Evolutionary conservation across 805 yeast genomes (phyloP).

Genomic region (Saccharomycopsis sp.): DNA sequence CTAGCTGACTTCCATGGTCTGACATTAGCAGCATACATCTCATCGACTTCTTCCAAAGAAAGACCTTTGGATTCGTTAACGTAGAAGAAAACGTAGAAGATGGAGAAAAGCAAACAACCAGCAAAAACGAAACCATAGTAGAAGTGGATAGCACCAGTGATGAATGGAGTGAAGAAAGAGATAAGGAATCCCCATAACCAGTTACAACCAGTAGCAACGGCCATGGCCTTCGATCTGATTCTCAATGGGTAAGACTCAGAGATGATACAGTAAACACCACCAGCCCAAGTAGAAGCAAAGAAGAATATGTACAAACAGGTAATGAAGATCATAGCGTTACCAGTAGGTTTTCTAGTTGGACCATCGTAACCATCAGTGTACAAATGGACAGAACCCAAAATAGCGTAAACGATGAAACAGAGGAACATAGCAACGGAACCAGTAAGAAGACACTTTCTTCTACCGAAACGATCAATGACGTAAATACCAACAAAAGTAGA

Average conservation of each 20-base stretch:
- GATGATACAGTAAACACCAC: constrained; percentile 61
- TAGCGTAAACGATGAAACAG: constrained; percentile 34
- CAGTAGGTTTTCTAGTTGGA: constrained; percentile 37
- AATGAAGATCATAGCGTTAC: constrained; percentile 44
- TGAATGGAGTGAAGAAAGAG: constrained; percentile 67
- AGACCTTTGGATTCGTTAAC: constrained; percentile 64
- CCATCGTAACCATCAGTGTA: constrained; percentile 31
- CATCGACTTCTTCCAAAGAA: constrained; percentile 40
- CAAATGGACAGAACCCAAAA: constrained; percentile 31
- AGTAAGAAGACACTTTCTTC: constrained; percentile 33
- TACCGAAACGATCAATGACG: constrained; percentile 37
- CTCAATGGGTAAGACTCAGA: constrained; percentile 64
- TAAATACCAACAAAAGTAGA: constrained; percentile 41
- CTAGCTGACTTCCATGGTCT: constrained; percentile 14
- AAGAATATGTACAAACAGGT: constrained; percentile 57
- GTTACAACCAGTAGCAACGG: constrained; percentile 67
- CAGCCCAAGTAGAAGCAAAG: constrained; percentile 83
- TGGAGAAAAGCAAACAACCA: constrained; percentile 50
- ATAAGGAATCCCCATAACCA: constrained; percentile 73
- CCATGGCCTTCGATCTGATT: constrained; percentile 67
- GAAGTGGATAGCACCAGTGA: constrained; percentile 41
- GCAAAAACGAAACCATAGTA: constrained; percentile 42
- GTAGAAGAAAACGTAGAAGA: constrained; percentile 50
- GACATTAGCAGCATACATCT: constrained; percentile 11
- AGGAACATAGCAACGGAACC: constrained; percentile 39